Evolutionary conservation across 805 yeast species (phyloP), one percentile per base, ranked within the genome.

Genomic region (Candida namnaoensis): DNA sequence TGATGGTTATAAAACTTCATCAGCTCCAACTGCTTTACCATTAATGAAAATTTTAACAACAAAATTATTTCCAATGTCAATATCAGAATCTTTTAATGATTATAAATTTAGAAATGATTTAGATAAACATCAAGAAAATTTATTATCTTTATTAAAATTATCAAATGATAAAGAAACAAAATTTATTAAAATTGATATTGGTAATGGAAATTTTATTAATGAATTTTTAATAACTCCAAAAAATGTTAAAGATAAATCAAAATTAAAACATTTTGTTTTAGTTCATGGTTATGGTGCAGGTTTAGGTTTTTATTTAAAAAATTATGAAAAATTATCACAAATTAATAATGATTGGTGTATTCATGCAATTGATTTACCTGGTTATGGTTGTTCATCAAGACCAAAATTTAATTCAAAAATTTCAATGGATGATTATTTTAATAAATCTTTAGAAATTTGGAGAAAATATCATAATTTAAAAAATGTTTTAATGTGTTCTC

Each of bases 271-370:
- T 59, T 60, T 88, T 24, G 87, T 93, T 0, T 65, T 91, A 40
- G 68, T 91, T 11, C 99, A 91, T 61, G 99, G 99, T 0, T 91
- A 91, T 56, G 98, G 96, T 4, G 97, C 98, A 0, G 93, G 95
- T 1, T 64, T 88, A 26, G 98, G 96, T 0, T 80, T 88, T 49
- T 93, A 82, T 52, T 64, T 82, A 41, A 81, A 80, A 51, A 91
- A 88, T 60, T 72, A 85, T 44, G 83, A 82, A 45, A 66, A 64
- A 4, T 58, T 81, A 27, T 26, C 52, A 13, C 50, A 60, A 24
- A 19, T 19, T 19, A 64, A 72, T 27, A 12, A 30, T 12, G 64
- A 71, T 35, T 84, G 93, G 84, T 73, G 81, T 42, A 68, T 90
- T 37, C 96, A 88, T 63, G 85, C 96, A 0, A 72, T 91, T 3